Base-by-base conservation (phyloP, 306 rosid genomes). In the Castanea mollissima region DNA sequence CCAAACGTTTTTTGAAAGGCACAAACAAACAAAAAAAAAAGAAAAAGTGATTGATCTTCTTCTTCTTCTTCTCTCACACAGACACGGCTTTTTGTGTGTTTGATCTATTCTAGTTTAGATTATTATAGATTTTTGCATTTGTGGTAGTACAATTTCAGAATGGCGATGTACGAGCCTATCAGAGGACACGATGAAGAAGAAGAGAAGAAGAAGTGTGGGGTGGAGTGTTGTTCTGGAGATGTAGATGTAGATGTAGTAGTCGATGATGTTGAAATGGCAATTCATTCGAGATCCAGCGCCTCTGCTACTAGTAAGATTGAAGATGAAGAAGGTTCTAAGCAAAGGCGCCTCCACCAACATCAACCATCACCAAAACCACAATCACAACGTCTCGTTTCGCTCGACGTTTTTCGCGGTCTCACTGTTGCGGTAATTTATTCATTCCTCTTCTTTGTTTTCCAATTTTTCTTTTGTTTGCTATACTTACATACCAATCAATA, bases 391-490 rank as follows among this genome's bases (percentile, higher is more conserved):
- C 88, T 95, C 3, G 83, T 83, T 79, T 95, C 99, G 0, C 98
- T 93, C 49, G 99, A 95, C 75, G 99, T 93, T 25, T 95, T 93
- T 72, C 98, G 99, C 13, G 99, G 99, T 29, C 85, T 92, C 81
- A 92, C 99, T 1, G 99, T 95, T 12, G 96, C 84, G 97, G 99
- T 94, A 91, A 35, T 35, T 15, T 56, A 78, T 49, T 56, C 75
- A 64, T 57, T 46, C 62, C 14, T 71, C 7, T 5, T 69, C 18
- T 60, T 11, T 0, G 32, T 32, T 32, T 60, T 54, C 57, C 74
- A 5, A 5, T 38, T 9, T 11, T 19, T 76, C 4, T 5, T 35
- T 3, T 14, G 19, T 14, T 16, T 34, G 35, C 51, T 79, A 2
- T 52, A 27, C n/a, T 55, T 4, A 8, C 41, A 16, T 51, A 76